A percentile compares a stretch with the other conserved stretches of the same genome.
Evolutionary conservation across 208 protist genomes (phyloP).

Genomic region (Trypanosomatidae sp.): DNA sequence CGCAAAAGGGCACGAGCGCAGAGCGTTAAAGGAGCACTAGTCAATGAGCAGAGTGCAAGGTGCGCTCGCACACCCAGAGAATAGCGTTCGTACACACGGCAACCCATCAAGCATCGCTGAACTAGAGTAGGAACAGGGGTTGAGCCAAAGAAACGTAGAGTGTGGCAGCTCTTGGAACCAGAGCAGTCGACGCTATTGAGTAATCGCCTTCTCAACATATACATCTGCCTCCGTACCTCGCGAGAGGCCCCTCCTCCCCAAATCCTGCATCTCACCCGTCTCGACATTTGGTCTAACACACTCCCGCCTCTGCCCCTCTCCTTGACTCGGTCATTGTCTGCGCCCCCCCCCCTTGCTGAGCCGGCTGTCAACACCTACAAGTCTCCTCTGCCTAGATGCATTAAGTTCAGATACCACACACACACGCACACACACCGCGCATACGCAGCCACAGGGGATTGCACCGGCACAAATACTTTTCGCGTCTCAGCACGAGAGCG

Average conservation of each 20-base stretch:
- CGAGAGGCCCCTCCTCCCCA: neutral
- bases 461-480: neutral
- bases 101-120: neutral
- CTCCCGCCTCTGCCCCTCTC: neutral
- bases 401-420: neutral
- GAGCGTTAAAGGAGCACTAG: neutral
- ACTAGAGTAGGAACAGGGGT: constrained; percentile 7
- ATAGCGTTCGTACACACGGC: neutral
- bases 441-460: neutral
- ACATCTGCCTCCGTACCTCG: neutral
- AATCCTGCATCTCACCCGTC: neutral
- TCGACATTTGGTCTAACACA: neutral
- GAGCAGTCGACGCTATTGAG: neutral
- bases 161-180: neutral
- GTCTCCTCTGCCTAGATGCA: neutral
- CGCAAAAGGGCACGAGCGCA: neutral
- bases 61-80: neutral
- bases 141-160: neutral
- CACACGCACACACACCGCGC: neutral
- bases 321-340: neutral
- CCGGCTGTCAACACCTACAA: neutral
- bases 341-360: neutral
- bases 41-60: neutral
- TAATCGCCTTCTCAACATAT: neutral
- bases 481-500: neutral